Base-by-base conservation (phyloP, 148 eudicot genomes). In the Polygonum maritimum region DNA sequence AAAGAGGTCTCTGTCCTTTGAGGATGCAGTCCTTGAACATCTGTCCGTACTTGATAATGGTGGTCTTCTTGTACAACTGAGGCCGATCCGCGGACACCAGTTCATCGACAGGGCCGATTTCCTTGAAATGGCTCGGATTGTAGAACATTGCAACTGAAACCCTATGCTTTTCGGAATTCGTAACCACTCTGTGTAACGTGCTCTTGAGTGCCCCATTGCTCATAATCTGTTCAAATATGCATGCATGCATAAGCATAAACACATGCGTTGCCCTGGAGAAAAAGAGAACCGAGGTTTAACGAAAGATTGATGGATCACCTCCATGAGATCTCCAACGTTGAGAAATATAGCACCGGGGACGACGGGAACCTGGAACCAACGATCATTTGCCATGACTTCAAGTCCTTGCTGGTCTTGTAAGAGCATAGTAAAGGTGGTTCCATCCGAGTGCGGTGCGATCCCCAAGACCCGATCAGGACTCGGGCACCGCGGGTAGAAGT, bases 381-480 rank as follows among this genome's bases (percentile, higher is more conserved):
- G 76, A 45, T 74, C 80, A 80, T 85, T 86, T 75, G 83, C 84
- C 19, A 81, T 72, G 0, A 89, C 2, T 65, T 87, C 82, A 71
- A 89, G 93, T 65, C 87, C 93, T 54, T 87, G 47, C n/a, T 47
- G 69, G 75, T 89, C 90, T 40, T 80, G 83, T 19, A 84, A 67
- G 13, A 82, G 77, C 31, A 82, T 22, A 0, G 83, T 74, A 16
- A 84, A 35, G 4, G 75, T 75, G 2, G 75, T 14, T 21, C 76
- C 83, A 74, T 88, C 90, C 0, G 84, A 77, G 19, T 88, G 90
- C 9, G 87, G 80, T 74, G 84, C 84, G 54, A 77, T 57, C 18
- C 84, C 88, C 48, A 78, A 78, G 14, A 84, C 85, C 9, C 45
- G 45, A 73, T 84, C 84, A 12, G 90, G 85, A 4, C 40, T 65